Percentiles rank a stretch among this genome's conserved stretches.
Conservation (phyloP, 306 rosid genomes). For the Nissolia schottii region DNA sequence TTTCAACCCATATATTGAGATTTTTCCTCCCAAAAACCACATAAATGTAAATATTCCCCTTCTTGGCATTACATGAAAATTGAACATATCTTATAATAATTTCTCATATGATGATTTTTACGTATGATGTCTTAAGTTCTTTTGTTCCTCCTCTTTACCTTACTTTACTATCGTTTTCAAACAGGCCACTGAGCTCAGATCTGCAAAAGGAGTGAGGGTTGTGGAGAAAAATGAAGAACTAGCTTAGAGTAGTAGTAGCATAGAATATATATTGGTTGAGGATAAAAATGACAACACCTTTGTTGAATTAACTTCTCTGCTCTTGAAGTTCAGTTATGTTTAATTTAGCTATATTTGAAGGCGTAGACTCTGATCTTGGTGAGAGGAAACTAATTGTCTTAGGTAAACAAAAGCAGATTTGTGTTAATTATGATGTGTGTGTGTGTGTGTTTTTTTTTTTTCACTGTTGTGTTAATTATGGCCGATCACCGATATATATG, state of each 20-base stretch:
- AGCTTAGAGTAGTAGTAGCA: neutral
- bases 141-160: neutral
- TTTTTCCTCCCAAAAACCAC: too few relatives aligned
- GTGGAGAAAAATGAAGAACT: conserved; percentile 80
- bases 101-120: too few relatives aligned
- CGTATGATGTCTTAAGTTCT: neutral
- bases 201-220: conserved; percentile 82
- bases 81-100: too few relatives aligned
- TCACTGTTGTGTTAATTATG: neutral
- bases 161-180: neutral
- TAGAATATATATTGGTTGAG: conserved; percentile 1
- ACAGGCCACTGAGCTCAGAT: conserved; percentile 82
- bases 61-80: too few relatives aligned
- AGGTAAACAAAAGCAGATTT: conserved; percentile 13
- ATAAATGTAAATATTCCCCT: too few relatives aligned
- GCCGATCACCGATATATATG: neutral
- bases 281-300: neutral
- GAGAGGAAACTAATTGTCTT: neutral
- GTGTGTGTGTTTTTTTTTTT: neutral
- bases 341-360: neutral
- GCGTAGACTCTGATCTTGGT: neutral
- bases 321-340: neutral
- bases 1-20: too few relatives aligned
- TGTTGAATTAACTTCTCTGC: neutral
- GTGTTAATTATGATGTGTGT: neutral